phyloP scores from a whole-genome alignment of 1,284 basidiomycete species.

The Ganoderma multipileum region DNA sequence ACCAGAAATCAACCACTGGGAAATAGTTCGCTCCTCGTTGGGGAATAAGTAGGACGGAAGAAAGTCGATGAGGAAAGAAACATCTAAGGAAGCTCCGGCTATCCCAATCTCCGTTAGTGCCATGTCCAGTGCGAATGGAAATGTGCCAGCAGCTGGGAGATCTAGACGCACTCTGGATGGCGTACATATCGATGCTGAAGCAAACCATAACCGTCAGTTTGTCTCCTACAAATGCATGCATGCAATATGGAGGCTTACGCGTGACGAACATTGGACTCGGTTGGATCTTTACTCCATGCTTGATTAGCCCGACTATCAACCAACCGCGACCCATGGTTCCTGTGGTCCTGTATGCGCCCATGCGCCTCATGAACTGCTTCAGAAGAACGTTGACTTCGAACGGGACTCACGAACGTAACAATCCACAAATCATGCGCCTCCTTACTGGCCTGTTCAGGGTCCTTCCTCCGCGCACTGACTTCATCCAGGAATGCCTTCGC shows the following conservation, averaged over 20 bases:
- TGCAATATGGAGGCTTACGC: conserved; percentile 52
- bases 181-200: conserved; percentile 76
- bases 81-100: conserved; percentile 80
- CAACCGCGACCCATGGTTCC: conserved; percentile 75
- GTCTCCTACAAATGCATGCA: neutral
- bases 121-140: neutral
- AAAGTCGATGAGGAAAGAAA: conserved; percentile 84
- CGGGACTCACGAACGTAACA: conserved; percentile 53
- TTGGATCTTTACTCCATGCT: conserved; percentile 55
- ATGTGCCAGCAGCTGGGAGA: neutral
- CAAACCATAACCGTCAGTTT: conserved; percentile 12
- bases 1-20: conserved; percentile 74
- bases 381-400: neutral
- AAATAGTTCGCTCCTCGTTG: conserved; percentile 66
- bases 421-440: conserved; percentile 53
- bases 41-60: conserved; percentile 83
- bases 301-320: conserved; percentile 59
- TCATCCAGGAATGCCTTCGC: conserved; percentile 42
- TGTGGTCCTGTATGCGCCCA: conserved; percentile 65
- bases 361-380: neutral
- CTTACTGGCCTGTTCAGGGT: conserved; percentile 16
- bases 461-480: conserved; percentile 35
- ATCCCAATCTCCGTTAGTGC: neutral
- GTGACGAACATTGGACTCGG: conserved; percentile 64
- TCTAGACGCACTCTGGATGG: conserved; percentile 65